Percentiles rank a stretch among this genome's conserved stretches.
These are phyloP conservation scores for Aureobasidium leucospermi DNA, from an alignment of 2,329 filamentous ascomycete species.

Conservation along the genomic window DNA sequence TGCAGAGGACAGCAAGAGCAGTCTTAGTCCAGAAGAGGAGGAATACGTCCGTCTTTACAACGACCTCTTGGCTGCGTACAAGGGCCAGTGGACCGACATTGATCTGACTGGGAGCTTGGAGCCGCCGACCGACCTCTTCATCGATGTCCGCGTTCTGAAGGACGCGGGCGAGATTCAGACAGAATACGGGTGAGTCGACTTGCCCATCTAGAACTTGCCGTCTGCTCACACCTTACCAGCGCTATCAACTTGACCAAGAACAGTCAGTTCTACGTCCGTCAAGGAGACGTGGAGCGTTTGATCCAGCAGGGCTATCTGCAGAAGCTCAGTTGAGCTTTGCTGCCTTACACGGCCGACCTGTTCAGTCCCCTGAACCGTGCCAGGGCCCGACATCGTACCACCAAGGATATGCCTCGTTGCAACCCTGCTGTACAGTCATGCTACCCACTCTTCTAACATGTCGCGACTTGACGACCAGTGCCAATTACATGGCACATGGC, in stretches of 20 bases:
- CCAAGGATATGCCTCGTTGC: not conserved
- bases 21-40: slow-evolving; percentile 89
- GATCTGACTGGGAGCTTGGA: slow-evolving; percentile 91
- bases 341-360: not conserved
- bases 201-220: not conserved
- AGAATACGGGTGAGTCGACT: slow-evolving; percentile 75
- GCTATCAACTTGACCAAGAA: slow-evolving; percentile 96
- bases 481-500: too few species aligned
- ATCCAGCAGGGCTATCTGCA: slow-evolving; percentile 94
- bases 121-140: slow-evolving; percentile 90
- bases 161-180: slow-evolving; percentile 98
- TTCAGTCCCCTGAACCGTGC: not conserved
- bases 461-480: too few species aligned
- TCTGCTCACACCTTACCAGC: slow-evolving; percentile 38
- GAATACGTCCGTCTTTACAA: slow-evolving; percentile 91
- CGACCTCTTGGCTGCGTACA: slow-evolving; percentile 89
- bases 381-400: not conserved
- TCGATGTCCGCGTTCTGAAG: slow-evolving; percentile 90
- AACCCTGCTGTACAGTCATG: not conserved
- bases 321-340: slow-evolving; percentile 61
- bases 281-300: slow-evolving; percentile 89
- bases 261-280: slow-evolving; percentile 93
- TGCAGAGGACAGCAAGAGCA: slow-evolving; percentile 48
- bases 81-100: slow-evolving; percentile 97
- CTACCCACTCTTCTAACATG: too few species aligned